phyloP scores from a whole-genome alignment of 2,329 filamentous ascomycete species.

The Coleophoma eucalyptorum region DNA sequence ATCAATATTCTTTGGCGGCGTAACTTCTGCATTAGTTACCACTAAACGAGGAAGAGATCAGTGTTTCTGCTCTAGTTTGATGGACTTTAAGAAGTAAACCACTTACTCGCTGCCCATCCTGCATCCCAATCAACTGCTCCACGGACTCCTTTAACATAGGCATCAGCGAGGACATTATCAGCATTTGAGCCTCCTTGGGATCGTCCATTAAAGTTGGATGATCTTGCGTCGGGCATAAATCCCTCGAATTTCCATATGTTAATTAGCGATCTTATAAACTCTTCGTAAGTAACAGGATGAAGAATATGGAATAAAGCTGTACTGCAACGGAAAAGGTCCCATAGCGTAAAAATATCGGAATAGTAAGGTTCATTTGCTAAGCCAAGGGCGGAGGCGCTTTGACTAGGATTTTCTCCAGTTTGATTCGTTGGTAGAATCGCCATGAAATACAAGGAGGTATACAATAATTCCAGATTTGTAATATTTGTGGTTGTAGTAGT shows the following conservation, averaged over 20 bases:
- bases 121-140: constrained; percentile 60
- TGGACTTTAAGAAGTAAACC: too few species aligned
- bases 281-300: constrained; percentile 57
- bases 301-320: constrained; percentile 62
- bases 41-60: too few species aligned
- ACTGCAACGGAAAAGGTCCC: constrained; percentile 59
- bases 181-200: constrained; percentile 66
- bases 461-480: constrained; percentile 56
- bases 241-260: constrained; percentile 62
- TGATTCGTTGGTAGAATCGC: constrained; percentile 65
- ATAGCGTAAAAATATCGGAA: constrained; percentile 67
- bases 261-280: constrained; percentile 60
- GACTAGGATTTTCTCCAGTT: constrained; percentile 68
- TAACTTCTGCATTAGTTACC: constrained; percentile 61
- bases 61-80: too few species aligned
- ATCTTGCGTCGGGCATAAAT: constrained; percentile 60
- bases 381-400: too few species aligned
- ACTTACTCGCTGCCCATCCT: too few species aligned
- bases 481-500: constrained; percentile 53
- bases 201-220: constrained; percentile 63
- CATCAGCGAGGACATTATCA: constrained; percentile 68
- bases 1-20: constrained; percentile 55
- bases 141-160: constrained; percentile 60
- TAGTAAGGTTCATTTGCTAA: constrained; percentile 61
- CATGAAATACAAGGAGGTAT: constrained; percentile 63